These are phyloP conservation scores for Fusarium subtropicale DNA, from an alignment of 2,329 filamentous ascomycete species.

Conservation along the genomic window DNA sequence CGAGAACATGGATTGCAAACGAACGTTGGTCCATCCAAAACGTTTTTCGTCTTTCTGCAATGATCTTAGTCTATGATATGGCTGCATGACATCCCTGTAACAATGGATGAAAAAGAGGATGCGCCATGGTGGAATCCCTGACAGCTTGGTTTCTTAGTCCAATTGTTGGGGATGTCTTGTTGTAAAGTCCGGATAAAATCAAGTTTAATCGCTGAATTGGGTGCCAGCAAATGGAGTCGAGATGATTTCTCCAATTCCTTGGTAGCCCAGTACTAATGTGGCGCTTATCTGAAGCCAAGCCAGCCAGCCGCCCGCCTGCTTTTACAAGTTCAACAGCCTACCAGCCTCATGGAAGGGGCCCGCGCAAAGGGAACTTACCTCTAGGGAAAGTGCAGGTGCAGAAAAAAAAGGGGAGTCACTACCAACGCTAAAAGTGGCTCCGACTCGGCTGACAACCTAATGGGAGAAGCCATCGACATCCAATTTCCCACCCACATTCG, in stretches of 20 bases:
- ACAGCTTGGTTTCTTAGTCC: constrained; percentile 2
- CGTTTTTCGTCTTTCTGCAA: constrained; percentile 16
- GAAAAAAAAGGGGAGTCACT: constrained; percentile 41
- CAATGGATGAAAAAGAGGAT: constrained; percentile 21
- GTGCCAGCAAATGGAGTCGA: neutral
- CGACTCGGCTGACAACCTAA: constrained; percentile 38
- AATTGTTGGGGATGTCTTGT: constrained; percentile 15
- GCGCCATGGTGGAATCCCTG: constrained; percentile 14
- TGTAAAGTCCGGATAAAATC: constrained; percentile 12
- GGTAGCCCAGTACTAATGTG: constrained; percentile 7
- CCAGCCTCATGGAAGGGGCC: constrained; percentile 14
- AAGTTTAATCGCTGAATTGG: constrained; percentile 12
- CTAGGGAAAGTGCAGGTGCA: neutral
- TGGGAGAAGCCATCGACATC: constrained; percentile 46
- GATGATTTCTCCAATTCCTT: constrained; percentile 30
- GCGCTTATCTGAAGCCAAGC: constrained; percentile 24
- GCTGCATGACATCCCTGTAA: constrained; percentile 24
- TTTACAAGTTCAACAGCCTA: neutral
- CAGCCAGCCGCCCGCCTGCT: neutral
- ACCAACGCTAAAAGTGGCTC: constrained; percentile 41
- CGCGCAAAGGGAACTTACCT: constrained; percentile 15
- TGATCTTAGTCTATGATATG: constrained; percentile 27
- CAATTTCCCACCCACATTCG: constrained; percentile 45
- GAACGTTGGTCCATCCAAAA: neutral
- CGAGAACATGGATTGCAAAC: neutral